Evolutionary conservation across 2,329 filamentous ascomycete species (phyloP).

Genomic region (Pyricularia grisea): DNA sequence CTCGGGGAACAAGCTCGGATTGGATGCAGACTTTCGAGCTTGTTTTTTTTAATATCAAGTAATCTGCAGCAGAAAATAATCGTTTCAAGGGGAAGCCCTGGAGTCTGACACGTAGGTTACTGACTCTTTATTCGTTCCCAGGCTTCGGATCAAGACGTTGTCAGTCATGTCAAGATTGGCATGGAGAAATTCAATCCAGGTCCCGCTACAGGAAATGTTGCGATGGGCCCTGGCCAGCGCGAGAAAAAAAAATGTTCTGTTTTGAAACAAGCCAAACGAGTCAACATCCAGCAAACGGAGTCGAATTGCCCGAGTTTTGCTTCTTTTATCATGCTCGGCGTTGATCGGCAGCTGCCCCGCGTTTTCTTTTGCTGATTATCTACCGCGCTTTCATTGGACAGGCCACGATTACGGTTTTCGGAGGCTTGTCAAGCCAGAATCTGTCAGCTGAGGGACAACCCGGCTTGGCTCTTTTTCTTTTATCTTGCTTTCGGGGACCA

Average conservation of each 20-base stretch:
- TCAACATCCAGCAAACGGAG: neutral
- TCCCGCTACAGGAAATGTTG: too few relatives aligned
- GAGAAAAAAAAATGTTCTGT: too few relatives aligned
- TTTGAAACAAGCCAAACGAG: neutral
- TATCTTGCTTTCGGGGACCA: neutral
- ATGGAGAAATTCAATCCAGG: too few relatives aligned
- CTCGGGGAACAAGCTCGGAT: too few relatives aligned
- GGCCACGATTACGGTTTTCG: neutral
- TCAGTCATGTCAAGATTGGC: too few relatives aligned
- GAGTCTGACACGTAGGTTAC: too few relatives aligned
- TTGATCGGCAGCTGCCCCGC: neutral
- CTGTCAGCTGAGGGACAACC: neutral
- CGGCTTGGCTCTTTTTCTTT: neutral
- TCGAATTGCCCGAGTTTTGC: neutral
- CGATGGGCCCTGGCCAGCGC: neutral
- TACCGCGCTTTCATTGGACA: neutral
- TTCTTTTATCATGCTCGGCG: neutral
- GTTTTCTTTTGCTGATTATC: neutral
- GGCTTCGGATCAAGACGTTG: too few relatives aligned
- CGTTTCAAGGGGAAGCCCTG: too few relatives aligned
- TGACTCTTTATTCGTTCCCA: too few relatives aligned
- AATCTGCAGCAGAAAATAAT: too few relatives aligned
- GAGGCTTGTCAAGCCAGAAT: neutral
- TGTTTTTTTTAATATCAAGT: too few relatives aligned
- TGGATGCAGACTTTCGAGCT: too few relatives aligned